Evolutionary conservation across 176 grass and related monocot species (phyloP).

Genomic region (Pharus latifolius): DNA sequence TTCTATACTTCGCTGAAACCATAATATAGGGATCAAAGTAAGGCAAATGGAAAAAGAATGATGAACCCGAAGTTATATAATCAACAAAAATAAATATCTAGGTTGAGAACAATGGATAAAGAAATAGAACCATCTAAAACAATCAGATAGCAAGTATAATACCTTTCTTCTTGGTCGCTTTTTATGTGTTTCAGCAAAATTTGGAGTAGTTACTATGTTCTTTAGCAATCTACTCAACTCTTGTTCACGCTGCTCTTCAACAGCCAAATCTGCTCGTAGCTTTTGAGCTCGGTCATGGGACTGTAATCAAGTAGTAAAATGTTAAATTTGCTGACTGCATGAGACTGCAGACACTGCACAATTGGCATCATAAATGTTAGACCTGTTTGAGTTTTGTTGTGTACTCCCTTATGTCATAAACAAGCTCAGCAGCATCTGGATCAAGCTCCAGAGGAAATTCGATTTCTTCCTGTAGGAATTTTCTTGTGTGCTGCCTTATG

Average conservation of each 20-base stretch:
- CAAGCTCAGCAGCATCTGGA: conserved; percentile 23
- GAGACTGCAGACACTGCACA: neutral
- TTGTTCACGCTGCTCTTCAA: conserved; percentile 78
- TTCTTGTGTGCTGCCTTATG: conserved; percentile 8
- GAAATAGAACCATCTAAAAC: neutral
- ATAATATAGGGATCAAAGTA: conserved; percentile 10
- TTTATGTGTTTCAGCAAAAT: conserved; percentile 31
- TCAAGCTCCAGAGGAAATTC: conserved; percentile 37
- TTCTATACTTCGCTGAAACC: conserved; percentile 48
- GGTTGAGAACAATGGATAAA: neutral
- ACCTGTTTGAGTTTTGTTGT: conserved; percentile 77
- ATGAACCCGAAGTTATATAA: neutral
- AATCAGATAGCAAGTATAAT: conserved; percentile 4
- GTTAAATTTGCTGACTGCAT: conserved; percentile 1
- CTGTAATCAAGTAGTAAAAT: conserved; percentile 31
- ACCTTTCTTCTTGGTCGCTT: conserved; percentile 59
- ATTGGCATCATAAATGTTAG: neutral
- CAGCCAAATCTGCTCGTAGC: conserved; percentile 64
- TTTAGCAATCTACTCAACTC: conserved; percentile 89
- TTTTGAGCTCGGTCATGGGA: conserved; percentile 70
- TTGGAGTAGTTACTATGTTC: conserved; percentile 45
- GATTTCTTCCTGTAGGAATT: conserved; percentile 27
- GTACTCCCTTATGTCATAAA: conserved; percentile 62
- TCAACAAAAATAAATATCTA: neutral
- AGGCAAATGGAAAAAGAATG: neutral